Base-by-base conservation (phyloP, 257 asterid species). In the Rauvolfia tetraphylla region DNA sequence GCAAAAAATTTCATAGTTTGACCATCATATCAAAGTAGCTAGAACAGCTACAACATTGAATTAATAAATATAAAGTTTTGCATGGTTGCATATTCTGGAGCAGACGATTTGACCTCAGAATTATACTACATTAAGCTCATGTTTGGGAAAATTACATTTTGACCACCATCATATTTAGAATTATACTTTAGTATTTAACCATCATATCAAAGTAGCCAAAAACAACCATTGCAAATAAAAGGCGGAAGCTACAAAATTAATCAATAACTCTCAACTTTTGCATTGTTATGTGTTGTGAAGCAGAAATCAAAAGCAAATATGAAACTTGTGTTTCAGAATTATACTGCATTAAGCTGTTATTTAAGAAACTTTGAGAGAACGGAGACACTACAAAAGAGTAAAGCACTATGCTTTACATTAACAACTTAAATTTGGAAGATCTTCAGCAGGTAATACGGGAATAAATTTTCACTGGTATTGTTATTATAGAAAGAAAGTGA, bases 1-100 rank as follows among this genome's bases (percentile, higher is more conserved):
- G 94, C 87, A 84, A 79, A 20, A 73, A 54, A 75, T 31, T 53
- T 49, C 72, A 73, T 33, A 44, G 13, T 59, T 59, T 34, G 25
- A 46, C 33, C 44, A 29, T 48, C 41, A 6, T 46, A 33, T 17
- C 39, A 70, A 3, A 44, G 65, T 14, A 11, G 49, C 53, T 42
- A 3, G 1, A 17, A 39, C 58, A 56, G 29, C 15, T 0, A 33
- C 10, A 3, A n/a, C 22, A 17, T 10, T 33, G 65, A 56, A 25
- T 20, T 23, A 23, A 41, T 23, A 41, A 39, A 68, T 38, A 11
- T 15, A 9, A 41, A 22, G 33, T 41, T 67, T 48, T 14, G 10
- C 44, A 34, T 38, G 44, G 15, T 38, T 23, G 18, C 13, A 17
- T 38, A 14, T 38, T 23, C 31, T 9, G 51, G 38, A 67, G 48